These are phyloP conservation scores for Nakaseomyces nivariensis DNA, from an alignment of 1,139 yeast genomes.

Conservation along the genomic window DNA sequence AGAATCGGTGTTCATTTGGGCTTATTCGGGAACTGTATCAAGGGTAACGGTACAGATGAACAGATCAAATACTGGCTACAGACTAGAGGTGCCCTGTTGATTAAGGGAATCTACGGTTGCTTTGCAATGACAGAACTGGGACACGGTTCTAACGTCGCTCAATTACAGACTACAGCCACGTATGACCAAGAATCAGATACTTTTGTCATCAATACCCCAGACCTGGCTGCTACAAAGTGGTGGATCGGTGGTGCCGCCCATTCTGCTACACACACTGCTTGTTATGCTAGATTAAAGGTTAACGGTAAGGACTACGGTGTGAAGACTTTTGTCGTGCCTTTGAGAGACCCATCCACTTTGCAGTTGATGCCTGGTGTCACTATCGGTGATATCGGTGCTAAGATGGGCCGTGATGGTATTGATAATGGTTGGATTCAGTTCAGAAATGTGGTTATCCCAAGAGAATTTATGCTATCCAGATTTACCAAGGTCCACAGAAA, in stretches of 20 bases:
- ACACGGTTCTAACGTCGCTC: conserved; percentile 91
- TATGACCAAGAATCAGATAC: conserved; percentile 57
- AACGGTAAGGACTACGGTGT: conserved; percentile 83
- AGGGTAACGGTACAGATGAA: conserved; percentile 60
- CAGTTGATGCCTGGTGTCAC: conserved; percentile 68
- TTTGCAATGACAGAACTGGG: conserved; percentile 93
- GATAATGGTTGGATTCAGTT: conserved; percentile 96
- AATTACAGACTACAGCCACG: conserved; percentile 83
- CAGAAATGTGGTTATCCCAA: conserved; percentile 70
- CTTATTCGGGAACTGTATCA: conserved; percentile 56
- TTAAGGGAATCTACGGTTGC: conserved; percentile 74
- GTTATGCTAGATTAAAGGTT: conserved; percentile 73
- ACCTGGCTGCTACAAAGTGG: conserved; percentile 90
- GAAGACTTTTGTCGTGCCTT: conserved; percentile 81
- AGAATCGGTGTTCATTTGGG: conserved; percentile 66
- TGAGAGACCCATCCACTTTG: conserved; percentile 61
- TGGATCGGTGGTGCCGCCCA: conserved; percentile 99
- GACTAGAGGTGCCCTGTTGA: conserved; percentile 56
- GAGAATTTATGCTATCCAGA: conserved; percentile 73
- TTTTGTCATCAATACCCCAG: conserved; percentile 75
- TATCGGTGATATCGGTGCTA: conserved; percentile 85
- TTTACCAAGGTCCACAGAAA: conserved; percentile 52
- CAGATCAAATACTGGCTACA: conserved; percentile 61
- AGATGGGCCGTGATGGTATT: conserved; percentile 76
- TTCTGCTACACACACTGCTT: conserved; percentile 75